phyloP scores from a whole-genome alignment of 2,329 filamentous ascomycete species.

The Pseudophaeomoniella oleicola region DNA sequence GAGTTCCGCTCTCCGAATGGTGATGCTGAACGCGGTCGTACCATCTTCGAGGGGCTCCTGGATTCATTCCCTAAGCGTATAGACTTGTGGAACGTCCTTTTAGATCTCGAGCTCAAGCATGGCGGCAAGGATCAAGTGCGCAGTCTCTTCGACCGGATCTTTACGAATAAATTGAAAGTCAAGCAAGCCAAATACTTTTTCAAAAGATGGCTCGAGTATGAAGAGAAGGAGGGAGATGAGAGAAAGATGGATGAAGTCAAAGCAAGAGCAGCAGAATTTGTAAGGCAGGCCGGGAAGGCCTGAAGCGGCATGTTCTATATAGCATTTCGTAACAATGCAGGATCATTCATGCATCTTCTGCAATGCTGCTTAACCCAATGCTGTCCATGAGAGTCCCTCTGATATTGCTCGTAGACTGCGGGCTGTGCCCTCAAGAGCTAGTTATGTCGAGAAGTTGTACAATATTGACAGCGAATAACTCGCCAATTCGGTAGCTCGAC shows the following conservation, averaged over 20 bases:
- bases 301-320: too few species aligned
- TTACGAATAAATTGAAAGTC: slow-evolving; percentile 52
- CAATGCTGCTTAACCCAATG: too few species aligned
- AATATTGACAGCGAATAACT: too few species aligned
- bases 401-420: too few species aligned
- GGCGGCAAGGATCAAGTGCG: slow-evolving; percentile 48
- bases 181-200: slow-evolving; percentile 79
- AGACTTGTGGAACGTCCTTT: slow-evolving; percentile 82
- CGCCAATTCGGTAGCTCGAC: too few species aligned
- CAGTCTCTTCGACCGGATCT: slow-evolving; percentile 68
- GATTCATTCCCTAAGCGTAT: slow-evolving; percentile 75
- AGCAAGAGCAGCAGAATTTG: slow-evolving; percentile 57
- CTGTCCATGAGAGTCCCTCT: too few species aligned
- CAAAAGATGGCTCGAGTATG: slow-evolving; percentile 81
- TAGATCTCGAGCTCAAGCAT: slow-evolving; percentile 63
- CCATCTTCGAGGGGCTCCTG: slow-evolving; percentile 81
- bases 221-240: slow-evolving; percentile 50
- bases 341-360: too few species aligned
- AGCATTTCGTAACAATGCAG: too few species aligned
- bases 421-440: too few species aligned
- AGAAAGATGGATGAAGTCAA: slow-evolving; percentile 59
- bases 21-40: slow-evolving; percentile 79
- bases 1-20: slow-evolving; percentile 78
- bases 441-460: too few species aligned
- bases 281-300: slow-evolving; percentile 25